phyloP scores from a whole-genome alignment of 2,329 filamentous ascomycete species.

The Penicillium sp. region DNA sequence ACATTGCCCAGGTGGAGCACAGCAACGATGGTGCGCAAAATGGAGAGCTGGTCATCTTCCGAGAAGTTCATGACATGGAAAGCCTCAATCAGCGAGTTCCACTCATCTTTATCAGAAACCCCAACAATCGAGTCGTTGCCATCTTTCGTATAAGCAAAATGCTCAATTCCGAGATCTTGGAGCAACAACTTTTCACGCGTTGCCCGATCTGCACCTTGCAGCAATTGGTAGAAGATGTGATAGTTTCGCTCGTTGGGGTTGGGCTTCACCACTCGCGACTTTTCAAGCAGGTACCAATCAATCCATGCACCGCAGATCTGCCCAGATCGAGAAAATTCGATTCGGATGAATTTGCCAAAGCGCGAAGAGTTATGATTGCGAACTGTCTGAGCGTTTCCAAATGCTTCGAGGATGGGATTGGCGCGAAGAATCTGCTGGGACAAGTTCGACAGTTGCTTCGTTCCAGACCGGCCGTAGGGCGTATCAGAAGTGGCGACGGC shows the following conservation, averaged over 20 bases:
- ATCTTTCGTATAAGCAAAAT: slow-evolving; percentile 88
- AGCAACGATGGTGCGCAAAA: slow-evolving; percentile 84
- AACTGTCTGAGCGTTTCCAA: slow-evolving; percentile 97
- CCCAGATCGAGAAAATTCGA: slow-evolving; percentile 85
- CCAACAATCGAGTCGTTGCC: slow-evolving; percentile 91
- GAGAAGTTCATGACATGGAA: slow-evolving; percentile 94
- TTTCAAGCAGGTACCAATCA: slow-evolving; percentile 97
- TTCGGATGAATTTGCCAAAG: slow-evolving; percentile 98
- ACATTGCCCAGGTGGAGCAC: slow-evolving; percentile 95
- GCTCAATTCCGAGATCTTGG: slow-evolving; percentile 71
- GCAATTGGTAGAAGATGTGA: slow-evolving; percentile 94
- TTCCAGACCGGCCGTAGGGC: slow-evolving; percentile 60
- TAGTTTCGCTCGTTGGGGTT: slow-evolving; percentile 92
- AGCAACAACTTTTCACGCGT: slow-evolving; percentile 78
- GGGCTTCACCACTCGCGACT: slow-evolving; percentile 91
- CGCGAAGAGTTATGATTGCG: slow-evolving; percentile 98
- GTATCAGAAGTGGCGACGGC: slow-evolving; percentile 87
- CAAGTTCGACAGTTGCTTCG: slow-evolving; percentile 74
- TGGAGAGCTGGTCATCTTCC: slow-evolving; percentile 76
- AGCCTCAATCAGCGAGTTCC: slow-evolving; percentile 85
- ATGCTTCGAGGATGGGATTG: slow-evolving; percentile 96
- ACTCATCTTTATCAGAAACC: slow-evolving; percentile 87
- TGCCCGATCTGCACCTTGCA: slow-evolving; percentile 74
- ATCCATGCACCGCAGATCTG: slow-evolving; percentile 96
- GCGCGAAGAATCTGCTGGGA: slow-evolving; percentile 95